Conservation (phyloP, 371 early-diverging fungal genomes). For the Mortierella sp. region DNA sequence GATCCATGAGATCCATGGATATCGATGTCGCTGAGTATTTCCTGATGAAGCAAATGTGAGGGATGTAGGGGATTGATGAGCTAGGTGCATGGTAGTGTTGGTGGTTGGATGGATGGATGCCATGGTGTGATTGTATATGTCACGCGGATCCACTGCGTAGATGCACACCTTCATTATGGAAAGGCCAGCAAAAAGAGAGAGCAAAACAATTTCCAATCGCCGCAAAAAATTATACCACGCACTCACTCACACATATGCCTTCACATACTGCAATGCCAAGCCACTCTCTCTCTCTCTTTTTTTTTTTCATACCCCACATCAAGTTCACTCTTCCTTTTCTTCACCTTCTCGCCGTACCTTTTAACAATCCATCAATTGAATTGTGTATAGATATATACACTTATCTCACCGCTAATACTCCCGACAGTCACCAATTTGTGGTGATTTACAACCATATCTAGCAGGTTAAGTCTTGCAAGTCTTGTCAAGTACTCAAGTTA, state of each 20-base stretch:
- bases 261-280: neutral
- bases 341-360: too few species aligned
- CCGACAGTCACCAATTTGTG: too few species aligned
- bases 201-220: slow-evolving; percentile 9
- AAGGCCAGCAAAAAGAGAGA: slow-evolving; percentile 45
- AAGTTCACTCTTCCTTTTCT: too few species aligned
- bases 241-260: neutral
- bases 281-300: neutral
- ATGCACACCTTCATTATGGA: slow-evolving; percentile 54
- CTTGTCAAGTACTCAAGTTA: too few species aligned
- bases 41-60: neutral
- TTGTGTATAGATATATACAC: too few species aligned
- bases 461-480: too few species aligned
- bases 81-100: neutral
- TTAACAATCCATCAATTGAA: too few species aligned
- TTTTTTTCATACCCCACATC: neutral
- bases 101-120: neutral
- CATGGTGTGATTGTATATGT: too few species aligned
- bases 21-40: neutral
- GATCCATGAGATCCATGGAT: neutral
- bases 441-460: too few species aligned
- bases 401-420: too few species aligned
- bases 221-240: neutral
- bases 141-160: neutral
- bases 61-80: neutral